Conservation (phyloP, 345 rosid species). For the Kernera saxatilis region DNA sequence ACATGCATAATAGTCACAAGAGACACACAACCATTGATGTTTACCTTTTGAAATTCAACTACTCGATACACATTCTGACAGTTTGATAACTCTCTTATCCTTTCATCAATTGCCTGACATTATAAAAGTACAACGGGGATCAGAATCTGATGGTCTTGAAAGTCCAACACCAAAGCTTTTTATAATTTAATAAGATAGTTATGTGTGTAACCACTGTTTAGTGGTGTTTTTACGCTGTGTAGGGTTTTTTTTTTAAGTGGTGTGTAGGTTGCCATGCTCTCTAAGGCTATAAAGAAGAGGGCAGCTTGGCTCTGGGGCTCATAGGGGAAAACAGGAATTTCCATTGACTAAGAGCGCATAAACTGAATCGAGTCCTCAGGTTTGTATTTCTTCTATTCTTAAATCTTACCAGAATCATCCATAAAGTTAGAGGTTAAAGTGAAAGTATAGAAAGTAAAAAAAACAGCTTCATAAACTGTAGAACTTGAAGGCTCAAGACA, state of each 20-base stretch:
- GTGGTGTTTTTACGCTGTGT: not conserved
- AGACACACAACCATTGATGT: not conserved
- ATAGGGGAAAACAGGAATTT: not conserved
- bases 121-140: not conserved
- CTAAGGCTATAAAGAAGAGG: not conserved
- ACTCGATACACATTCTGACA: conserved; percentile 78
- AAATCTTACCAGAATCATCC: not conserved
- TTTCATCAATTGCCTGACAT: conserved; percentile 88
- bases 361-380: not conserved
- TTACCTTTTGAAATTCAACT: conserved; percentile 82
- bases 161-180: not conserved
- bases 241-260: not conserved
- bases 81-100: conserved; percentile 88
- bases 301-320: not conserved
- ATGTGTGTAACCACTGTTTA: not conserved
- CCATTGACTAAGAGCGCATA: not conserved
- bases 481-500: not conserved
- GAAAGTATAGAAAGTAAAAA: not conserved
- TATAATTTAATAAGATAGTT: not conserved
- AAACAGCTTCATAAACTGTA: not conserved
- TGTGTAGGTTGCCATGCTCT: not conserved
- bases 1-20: conserved; percentile 4
- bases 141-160: conserved; percentile 17
- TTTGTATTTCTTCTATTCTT: not conserved
- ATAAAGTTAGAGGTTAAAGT: not conserved